Evolutionary conservation across 148 eudicot species (phyloP), one percentile per base, ranked within the genome.

Genomic region (Tetragonia tetragonoides): DNA sequence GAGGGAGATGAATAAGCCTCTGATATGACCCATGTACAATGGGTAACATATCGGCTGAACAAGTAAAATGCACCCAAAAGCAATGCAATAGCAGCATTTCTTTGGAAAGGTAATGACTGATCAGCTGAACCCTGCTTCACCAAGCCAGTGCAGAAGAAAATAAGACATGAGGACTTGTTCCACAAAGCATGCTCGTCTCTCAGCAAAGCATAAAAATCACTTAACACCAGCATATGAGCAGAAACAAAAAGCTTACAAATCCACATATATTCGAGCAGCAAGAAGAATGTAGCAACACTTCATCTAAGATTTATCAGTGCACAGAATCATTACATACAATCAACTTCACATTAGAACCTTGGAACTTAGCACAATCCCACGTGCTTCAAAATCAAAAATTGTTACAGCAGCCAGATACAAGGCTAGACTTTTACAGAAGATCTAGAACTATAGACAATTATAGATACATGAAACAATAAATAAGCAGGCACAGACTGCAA

Each of bases 1-100:
- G 99, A 95, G 38, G 99, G 99, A 78, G 99, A 95, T 34, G 99
- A 95, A 86, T 95, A 95, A 24, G 99, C 99, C 87, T 95, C 99
- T 67, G 99, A 95, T 23, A 97, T 95, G 57, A 95, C 99, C 99
- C 99, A 95, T 41, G 97, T 91, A 83, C 99, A 95, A 73, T 95
- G 99, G 51, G 73, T 89, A 70, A 84, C 97, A 85, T 95, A 95
- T 89, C 94, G 90, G 83, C 94, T 93, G 72, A 95, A 89, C 84
- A 95, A 88, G 85, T 91, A 95, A 70, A 95, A 89, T 69, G 93
- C 94, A 66, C 99, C 97, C 59, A 95, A n/a, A 81, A 95, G 97
- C 91, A 95, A 90, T 46, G 86, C 93, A 16, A 85, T 90, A 51
- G 95, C 97, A 70, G 81, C 93, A 85, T 95, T 90, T 82, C 72